phyloP scores from a whole-genome alignment of 441 rosid species.

The Heliophila coronopifolia region DNA sequence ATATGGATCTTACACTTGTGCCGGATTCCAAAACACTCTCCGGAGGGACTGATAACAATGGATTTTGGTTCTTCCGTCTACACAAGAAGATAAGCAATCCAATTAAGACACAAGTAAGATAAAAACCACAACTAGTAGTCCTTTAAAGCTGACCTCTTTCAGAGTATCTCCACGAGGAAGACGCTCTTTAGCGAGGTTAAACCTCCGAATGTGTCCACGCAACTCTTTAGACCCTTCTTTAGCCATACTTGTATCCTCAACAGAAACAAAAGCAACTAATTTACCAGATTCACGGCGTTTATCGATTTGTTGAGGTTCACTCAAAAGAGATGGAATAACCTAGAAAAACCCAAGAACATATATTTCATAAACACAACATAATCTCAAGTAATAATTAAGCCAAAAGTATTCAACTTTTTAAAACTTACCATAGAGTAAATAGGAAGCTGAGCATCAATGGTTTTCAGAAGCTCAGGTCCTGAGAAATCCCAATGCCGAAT shows the following conservation, averaged over 20 bases:
- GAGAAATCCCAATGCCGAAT: slow-evolving; percentile 90
- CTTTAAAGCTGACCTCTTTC: slow-evolving; percentile 50
- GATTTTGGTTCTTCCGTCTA: slow-evolving; percentile 63
- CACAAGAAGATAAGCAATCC: slow-evolving; percentile 17
- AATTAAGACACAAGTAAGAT: background rate
- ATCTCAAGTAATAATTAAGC: background rate
- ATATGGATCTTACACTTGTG: slow-evolving; percentile 50
- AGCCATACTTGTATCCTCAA: slow-evolving; percentile 35
- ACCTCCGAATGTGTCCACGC: slow-evolving; percentile 59
- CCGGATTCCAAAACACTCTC: slow-evolving; percentile 56
- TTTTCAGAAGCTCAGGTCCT: slow-evolving; percentile 65
- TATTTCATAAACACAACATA: background rate
- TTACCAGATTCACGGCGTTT: slow-evolving; percentile 30
- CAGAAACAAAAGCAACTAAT: slow-evolving; percentile 55
- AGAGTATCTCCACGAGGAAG: slow-evolving; percentile 52
- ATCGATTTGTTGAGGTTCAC: slow-evolving; percentile 31
- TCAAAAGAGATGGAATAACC: slow-evolving; percentile 75
- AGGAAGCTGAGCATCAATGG: slow-evolving; percentile 47
- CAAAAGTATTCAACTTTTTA: background rate
- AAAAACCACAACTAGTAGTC: no score
- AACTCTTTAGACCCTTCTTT: slow-evolving; percentile 31
- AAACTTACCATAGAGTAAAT: slow-evolving; percentile 40
- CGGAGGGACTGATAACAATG: slow-evolving; percentile 55
- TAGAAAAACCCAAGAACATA: no score
- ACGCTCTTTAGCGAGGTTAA: slow-evolving; percentile 59